Evolutionary conservation across 192 early-diverging fungal genomes (phyloP), one percentile per base, ranked within the genome.

Genomic region (Allomyces javanicus): DNA sequence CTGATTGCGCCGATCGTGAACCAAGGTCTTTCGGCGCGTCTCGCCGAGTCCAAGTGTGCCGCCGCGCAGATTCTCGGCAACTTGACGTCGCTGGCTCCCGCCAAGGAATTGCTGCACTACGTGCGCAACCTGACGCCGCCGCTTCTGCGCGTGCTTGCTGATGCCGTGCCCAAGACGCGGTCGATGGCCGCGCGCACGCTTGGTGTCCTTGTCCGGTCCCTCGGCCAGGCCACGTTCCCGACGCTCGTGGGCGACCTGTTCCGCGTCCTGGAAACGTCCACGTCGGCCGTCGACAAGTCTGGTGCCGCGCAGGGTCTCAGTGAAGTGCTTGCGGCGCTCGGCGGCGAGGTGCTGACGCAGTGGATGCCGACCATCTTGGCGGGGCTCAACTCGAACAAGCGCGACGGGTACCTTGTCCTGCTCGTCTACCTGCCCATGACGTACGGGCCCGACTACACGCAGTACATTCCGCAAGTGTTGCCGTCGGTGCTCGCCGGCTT

Each of bases 41-140:
- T 79, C 24, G 92, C 94, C 10, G 85, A 92, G 44, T 87, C 87
- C 67, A 97, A 97, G 81, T 96, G 91, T 71, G 87, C 86, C 63
- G 89, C 94, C 21, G 90, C 96, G 14, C 94, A 99, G 78, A 97
- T 99, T 72, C 91, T 97, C 72, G 96, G 96, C 25, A 94, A 93
- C 66, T 97, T 99, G 96, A 88, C 94, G 1, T 84, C 88, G 27
- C 78, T 99, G 43, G 97, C 96, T 0, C 92, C 96, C 67, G 82
- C 85, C 62, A 85, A 86, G 69, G 96, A 99, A 66, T 75, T 99
- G 71, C 74, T 90, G n/a, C 92, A 93, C 7, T 97, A 99, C 72
- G 71, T 99, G 9, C 73, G 70, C 22, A 72, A 77, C 33, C 78
- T 99, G 40, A 77, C 97, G 74, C 96, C 96, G 22, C 78, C 84